phyloP scores from a whole-genome alignment of 2,329 filamentous ascomycete species.

The Colletotrichum lini region DNA sequence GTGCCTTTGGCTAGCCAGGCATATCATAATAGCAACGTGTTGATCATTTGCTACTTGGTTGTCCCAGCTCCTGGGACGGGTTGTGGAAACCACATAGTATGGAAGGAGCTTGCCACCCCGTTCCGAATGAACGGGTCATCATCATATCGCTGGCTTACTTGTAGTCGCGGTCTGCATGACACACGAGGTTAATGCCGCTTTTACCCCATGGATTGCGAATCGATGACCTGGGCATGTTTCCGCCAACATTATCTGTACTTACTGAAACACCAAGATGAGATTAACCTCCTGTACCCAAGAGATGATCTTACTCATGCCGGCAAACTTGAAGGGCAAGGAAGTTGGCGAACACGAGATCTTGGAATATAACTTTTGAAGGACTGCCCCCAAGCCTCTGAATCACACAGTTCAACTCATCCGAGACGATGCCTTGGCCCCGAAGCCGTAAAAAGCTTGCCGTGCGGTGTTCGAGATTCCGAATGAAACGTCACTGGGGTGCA shows the following conservation, averaged over 20 bases:
- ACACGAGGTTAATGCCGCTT: no score
- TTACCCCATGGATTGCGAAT: no score
- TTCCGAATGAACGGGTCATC: background rate
- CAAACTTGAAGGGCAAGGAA: no score
- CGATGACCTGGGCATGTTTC: no score
- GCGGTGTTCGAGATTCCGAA: slow-evolving; percentile 2
- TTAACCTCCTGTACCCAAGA: background rate
- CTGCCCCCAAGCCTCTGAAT: background rate
- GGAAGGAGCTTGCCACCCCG: background rate
- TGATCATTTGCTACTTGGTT: background rate
- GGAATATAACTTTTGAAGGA: background rate
- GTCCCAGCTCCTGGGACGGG: background rate
- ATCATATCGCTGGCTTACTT: no score
- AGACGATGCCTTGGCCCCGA: background rate
- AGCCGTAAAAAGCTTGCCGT: background rate
- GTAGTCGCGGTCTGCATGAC: no score
- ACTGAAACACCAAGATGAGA: background rate
- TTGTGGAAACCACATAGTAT: background rate
- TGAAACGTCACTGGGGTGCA: background rate
- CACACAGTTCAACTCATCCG: background rate
- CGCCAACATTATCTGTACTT: background rate
- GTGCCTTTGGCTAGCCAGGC: background rate
- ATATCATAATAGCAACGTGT: background rate
- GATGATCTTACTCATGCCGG: background rate
- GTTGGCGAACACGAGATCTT: background rate